Percentiles rank a stretch among this genome's conserved stretches.
Conservation (phyloP, 2,329 filamentous ascomycete genomes). For the Scedosporium aurantiacum region DNA sequence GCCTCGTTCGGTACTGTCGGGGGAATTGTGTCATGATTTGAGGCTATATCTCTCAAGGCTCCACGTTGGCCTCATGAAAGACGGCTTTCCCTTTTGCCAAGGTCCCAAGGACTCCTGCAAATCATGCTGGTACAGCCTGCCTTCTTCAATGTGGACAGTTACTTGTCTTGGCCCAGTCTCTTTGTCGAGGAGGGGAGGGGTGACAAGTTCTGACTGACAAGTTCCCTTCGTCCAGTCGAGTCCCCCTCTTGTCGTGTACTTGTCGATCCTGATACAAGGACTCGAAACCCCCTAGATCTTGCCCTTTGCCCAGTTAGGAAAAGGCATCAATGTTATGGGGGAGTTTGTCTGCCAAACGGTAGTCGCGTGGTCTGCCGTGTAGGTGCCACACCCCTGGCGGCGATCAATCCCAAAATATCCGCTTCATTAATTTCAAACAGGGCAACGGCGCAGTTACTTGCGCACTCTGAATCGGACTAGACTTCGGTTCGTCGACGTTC, state of each 20-base stretch:
- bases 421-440: constrained; percentile 44
- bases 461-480: background rate
- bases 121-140: background rate
- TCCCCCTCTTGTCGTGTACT: too few relatives aligned
- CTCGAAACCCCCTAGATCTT: constrained; percentile 12
- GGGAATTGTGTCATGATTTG: constrained; percentile 2
- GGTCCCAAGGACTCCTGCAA: background rate
- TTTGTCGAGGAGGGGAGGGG: too few relatives aligned
- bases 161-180: background rate
- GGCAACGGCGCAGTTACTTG: background rate
- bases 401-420: constrained; percentile 34
- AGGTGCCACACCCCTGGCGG: constrained; percentile 18
- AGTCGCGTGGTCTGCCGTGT: constrained; percentile 1
- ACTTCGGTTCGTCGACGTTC: background rate
- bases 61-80: constrained; percentile 3
- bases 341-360: background rate
- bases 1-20: background rate
- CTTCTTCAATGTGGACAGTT: background rate
- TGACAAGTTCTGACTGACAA: too few relatives aligned
- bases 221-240: too few relatives aligned
- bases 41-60: background rate
- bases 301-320: constrained; percentile 7
- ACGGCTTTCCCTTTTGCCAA: background rate
- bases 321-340: constrained; percentile 5
- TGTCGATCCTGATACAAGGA: constrained; percentile 11